Conservation (phyloP, 495 filamentous ascomycete species). For the Astrocystis sublimbata region DNA sequence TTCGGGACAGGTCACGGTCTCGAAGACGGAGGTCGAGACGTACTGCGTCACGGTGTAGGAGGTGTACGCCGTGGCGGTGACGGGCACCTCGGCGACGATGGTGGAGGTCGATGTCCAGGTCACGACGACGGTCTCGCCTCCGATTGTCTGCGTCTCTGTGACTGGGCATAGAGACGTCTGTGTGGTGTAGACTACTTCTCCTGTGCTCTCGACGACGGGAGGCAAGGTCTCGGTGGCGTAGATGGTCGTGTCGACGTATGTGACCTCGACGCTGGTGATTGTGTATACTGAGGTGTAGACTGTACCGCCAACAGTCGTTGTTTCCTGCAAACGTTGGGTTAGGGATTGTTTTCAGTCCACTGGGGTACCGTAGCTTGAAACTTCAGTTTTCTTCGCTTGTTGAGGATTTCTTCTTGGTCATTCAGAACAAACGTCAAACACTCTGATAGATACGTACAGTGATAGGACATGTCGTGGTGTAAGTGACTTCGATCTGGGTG, state of each 20-base stretch:
- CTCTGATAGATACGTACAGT: conserved; percentile 20
- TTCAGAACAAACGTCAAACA: no score
- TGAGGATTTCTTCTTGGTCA: no score
- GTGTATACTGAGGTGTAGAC: conserved; percentile 43
- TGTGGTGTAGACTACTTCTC: conserved; percentile 38
- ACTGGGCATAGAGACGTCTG: conserved; percentile 44
- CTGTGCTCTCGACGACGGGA: conserved; percentile 26
- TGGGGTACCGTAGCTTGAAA: neutral
- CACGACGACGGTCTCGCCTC: conserved; percentile 41
- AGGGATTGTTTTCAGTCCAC: neutral
- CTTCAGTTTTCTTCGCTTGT: neutral
- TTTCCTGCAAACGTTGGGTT: conserved; percentile 15
- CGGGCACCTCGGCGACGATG: conserved; percentile 30
- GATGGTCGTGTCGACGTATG: conserved; percentile 30
- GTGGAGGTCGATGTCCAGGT: conserved; percentile 47
- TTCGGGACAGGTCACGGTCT: conserved; percentile 46
- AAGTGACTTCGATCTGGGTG: conserved; percentile 43
- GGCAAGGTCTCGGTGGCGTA: conserved; percentile 30
- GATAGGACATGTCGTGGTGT: conserved; percentile 43
- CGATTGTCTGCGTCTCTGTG: conserved; percentile 46
- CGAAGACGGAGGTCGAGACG: conserved; percentile 41
- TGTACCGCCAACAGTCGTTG: conserved; percentile 34
- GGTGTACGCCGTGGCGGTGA: conserved; percentile 33
- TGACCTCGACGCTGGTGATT: conserved; percentile 40
- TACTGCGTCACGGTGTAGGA: conserved; percentile 41